Base-by-base conservation (phyloP, 139 green algal species). In the Picochlorum sp. region DNA sequence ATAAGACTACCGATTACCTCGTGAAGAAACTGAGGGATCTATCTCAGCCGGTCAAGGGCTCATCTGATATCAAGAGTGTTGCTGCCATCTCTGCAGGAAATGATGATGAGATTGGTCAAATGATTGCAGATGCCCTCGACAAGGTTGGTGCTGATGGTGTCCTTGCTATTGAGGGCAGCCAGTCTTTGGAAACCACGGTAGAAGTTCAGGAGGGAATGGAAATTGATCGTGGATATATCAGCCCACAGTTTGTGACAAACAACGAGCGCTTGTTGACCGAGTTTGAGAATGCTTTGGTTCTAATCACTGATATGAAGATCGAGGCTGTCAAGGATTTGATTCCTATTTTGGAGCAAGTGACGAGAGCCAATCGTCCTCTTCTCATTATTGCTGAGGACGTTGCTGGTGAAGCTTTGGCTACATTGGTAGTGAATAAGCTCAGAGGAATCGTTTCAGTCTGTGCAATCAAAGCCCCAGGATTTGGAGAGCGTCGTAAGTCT, bases 351-450 rank as follows among this genome's bases (percentile, higher is more conserved):
- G 85, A 94, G 72, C 73, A 85, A 61, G 75, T 91, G 14, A 82
- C 82, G 3, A 77, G 77, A 50, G 66, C 84, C 9, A 90, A 88
- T 63, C 67, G 67, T 25, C 85, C 89, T 12, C 77, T 97, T 63
- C 70, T 98, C 9, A 96, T 98, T 68, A 89, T 99, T 41, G 86
- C 92, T 2, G 92, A 99, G 78, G 92, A 99, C 56, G 80, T 99
- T 29, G 76, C 83, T 13, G 77, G 82, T 29, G 91, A 98, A 78
- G 91, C 91, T 7, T 78, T 99, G 47, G 92, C 92, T 36, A 98
- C 92, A 5, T 84, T 99, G 55, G 89, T 98, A 32, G 92, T 99
- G 1, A 99, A 99, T 86, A 98, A 98, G 83, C 76, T 99, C 66
- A 79, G 92, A 56, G 92, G 92, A 63, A 87, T 98, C 37, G 64